Percentiles rank a stretch among this genome's conserved stretches.
These are phyloP conservation scores for Collybiopsis confluens DNA, from an alignment of 768 basidiomycete genomes.

Conservation along the genomic window DNA sequence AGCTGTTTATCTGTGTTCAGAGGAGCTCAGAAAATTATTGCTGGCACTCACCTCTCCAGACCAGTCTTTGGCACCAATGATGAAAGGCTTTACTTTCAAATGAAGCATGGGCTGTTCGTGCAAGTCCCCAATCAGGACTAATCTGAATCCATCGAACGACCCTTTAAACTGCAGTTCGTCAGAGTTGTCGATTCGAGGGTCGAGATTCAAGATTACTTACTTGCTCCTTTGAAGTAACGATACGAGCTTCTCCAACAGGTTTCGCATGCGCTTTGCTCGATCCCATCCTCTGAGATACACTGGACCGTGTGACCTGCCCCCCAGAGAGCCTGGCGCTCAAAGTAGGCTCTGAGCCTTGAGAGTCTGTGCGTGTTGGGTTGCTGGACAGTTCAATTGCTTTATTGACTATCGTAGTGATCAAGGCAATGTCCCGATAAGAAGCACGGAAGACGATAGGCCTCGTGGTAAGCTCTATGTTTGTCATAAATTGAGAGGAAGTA, in stretches of 20 bases:
- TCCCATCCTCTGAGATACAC: constrained; percentile 10
- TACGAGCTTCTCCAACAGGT: constrained; percentile 35
- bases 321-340: background rate
- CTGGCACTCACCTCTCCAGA: constrained; percentile 67
- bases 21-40: constrained; percentile 1
- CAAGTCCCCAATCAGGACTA: constrained; percentile 91
- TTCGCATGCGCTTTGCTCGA: constrained; percentile 4
- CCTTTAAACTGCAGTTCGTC: constrained; percentile 62
- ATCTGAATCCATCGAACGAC: constrained; percentile 85
- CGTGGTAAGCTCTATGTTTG: constrained; percentile 75
- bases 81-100: constrained; percentile 81
- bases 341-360: background rate
- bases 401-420: constrained; percentile 84
- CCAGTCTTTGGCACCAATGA: constrained; percentile 86
- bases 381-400: constrained; percentile 80
- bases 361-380: constrained; percentile 29
- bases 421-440: constrained; percentile 90
- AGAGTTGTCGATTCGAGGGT: background rate
- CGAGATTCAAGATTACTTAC: constrained; percentile 31
- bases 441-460: constrained; percentile 89
- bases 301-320: constrained; percentile 11
- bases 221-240: constrained; percentile 73
- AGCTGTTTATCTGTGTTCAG: constrained; percentile 42
- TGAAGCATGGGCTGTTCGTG: constrained; percentile 95
- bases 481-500: constrained; percentile 62